phyloP scores from a whole-genome alignment of 2,329 filamentous ascomycete genomes.

The Harringtonia aguacate region DNA sequence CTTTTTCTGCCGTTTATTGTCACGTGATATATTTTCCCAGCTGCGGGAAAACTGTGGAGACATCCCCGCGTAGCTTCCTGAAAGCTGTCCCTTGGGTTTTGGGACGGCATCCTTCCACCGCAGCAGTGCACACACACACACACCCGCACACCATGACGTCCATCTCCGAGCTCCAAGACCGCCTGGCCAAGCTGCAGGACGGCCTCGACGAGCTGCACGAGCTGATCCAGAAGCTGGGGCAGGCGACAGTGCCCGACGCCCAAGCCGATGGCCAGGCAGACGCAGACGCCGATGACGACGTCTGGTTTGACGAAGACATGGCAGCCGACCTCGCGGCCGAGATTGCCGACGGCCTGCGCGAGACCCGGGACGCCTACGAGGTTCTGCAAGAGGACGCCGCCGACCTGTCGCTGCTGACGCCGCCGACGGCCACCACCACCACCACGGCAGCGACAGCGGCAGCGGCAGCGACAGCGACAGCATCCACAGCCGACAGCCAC shows the following conservation, averaged over 20 bases:
- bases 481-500: constrained; percentile 17
- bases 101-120: not conserved
- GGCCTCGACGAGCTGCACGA: constrained; percentile 46
- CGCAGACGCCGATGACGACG: constrained; percentile 9
- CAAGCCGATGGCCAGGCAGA: constrained; percentile 37
- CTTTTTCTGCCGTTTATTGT: no score
- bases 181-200: constrained; percentile 49
- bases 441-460: not conserved
- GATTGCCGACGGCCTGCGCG: constrained; percentile 67
- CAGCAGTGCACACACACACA: not conserved
- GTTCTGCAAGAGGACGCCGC: constrained; percentile 67
- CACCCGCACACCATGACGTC: constrained; percentile 22
- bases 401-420: constrained; percentile 34
- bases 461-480: not conserved
- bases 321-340: constrained; percentile 68
- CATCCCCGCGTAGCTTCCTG: not conserved
- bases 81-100: not conserved
- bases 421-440: not conserved
- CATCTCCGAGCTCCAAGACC: constrained; percentile 50
- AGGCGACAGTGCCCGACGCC: constrained; percentile 32
- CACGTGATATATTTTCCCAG: no score
- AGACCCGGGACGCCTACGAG: constrained; percentile 76
- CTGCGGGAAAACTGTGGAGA: no score
- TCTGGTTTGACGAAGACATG: constrained; percentile 38
- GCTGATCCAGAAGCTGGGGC: constrained; percentile 48